Percentiles rank a stretch among this genome's conserved stretches.
phyloP scores from a whole-genome alignment of 2,329 filamentous ascomycete genomes.

The Neonectria coccinea region DNA sequence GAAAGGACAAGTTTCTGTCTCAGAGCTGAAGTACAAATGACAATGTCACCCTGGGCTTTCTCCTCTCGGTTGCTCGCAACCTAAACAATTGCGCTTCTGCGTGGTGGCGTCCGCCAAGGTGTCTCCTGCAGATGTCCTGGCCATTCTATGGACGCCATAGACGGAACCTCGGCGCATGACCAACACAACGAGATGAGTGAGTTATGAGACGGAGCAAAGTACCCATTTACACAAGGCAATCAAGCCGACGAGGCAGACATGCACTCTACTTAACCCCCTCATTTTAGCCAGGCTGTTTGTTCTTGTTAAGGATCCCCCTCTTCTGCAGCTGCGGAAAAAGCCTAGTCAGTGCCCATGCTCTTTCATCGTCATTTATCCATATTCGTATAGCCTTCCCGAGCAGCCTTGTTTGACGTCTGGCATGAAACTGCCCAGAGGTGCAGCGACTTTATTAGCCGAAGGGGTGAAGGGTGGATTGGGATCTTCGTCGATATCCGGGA shows the following conservation, averaged over 20 bases:
- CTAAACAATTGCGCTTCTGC: background rate
- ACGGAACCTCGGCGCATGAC: background rate
- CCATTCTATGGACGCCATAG: background rate
- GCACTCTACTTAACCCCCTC: background rate
- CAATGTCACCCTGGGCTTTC: background rate
- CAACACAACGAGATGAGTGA: background rate
- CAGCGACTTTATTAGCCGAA: constrained; percentile 27
- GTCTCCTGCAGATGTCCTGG: background rate
- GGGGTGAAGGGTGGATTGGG: constrained; percentile 28
- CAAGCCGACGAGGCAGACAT: background rate
- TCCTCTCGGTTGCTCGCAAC: background rate
- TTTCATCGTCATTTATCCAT: constrained; percentile 3
- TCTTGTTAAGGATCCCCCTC: background rate
- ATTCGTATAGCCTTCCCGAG: background rate
- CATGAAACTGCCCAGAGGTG: constrained; percentile 15
- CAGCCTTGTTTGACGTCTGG: constrained; percentile 16
- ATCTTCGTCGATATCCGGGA: constrained; percentile 32
- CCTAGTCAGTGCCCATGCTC: background rate
- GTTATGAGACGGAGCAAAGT: background rate
- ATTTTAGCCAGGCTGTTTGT: background rate
- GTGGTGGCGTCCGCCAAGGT: background rate
- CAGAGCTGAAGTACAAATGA: background rate
- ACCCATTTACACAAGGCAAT: background rate
- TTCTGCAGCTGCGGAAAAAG: background rate
- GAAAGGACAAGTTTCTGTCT: background rate